These are phyloP conservation scores for Puccinia polysora DNA, from an alignment of 1,284 basidiomycete genomes.

Conservation along the genomic window DNA sequence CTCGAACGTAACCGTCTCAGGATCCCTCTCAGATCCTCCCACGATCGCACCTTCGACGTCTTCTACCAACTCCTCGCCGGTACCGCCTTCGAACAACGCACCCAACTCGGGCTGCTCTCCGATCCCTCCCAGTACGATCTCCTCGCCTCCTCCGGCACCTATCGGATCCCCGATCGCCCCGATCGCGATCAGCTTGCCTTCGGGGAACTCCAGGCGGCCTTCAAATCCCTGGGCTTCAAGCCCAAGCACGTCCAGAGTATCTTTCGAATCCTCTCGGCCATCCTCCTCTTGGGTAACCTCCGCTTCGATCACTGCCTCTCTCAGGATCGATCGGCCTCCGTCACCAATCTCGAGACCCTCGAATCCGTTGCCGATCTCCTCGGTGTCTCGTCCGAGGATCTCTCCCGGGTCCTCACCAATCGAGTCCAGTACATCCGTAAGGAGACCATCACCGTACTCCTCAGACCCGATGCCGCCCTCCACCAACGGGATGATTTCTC, in stretches of 20 bases:
- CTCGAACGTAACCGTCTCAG: conserved; percentile 78
- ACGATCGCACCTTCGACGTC: conserved; percentile 47
- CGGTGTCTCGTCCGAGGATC: conserved; percentile 70
- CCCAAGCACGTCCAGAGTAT: conserved; percentile 74
- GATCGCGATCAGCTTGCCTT: no score
- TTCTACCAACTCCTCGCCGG: conserved; percentile 61
- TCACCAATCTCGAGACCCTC: conserved; percentile 64
- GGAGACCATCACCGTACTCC: conserved; percentile 75
- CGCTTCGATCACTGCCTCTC: conserved; percentile 59
- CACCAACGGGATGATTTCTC: conserved; percentile 73
- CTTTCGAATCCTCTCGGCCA: conserved; percentile 72
- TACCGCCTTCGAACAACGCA: conserved; percentile 68
- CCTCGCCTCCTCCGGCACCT: conserved; percentile 70
- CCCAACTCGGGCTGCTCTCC: conserved; percentile 64
- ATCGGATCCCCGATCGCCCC: conserved; percentile 78
- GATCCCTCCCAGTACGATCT: conserved; percentile 78
- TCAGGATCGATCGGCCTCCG: conserved; percentile 65
- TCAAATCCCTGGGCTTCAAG: conserved; percentile 82
- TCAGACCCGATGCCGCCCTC: conserved; percentile 68
- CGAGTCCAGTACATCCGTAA: conserved; percentile 79
- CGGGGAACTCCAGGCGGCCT: conserved; percentile 71
- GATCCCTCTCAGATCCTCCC: conserved; percentile 57
- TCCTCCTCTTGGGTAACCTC: conserved; percentile 76
- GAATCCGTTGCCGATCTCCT: conserved; percentile 68
- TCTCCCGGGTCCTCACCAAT: conserved; percentile 71